Evolutionary conservation across 805 yeast species (phyloP).

Genomic region (Metschnikowia koreensis): DNA sequence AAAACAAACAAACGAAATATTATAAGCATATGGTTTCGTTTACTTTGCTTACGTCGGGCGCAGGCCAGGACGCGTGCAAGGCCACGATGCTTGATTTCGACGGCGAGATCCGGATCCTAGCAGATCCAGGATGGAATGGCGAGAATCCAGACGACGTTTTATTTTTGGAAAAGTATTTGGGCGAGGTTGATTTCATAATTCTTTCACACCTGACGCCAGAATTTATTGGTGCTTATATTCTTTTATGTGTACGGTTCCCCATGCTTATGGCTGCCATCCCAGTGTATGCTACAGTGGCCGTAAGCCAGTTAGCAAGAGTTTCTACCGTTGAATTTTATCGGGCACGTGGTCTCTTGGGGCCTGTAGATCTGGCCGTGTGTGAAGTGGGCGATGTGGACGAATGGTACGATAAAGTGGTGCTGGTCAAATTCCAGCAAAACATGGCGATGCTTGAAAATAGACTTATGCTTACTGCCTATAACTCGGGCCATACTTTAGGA

Average conservation of each 20-base stretch:
- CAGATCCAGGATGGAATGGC: conserved; percentile 80
- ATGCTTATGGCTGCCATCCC: conserved; percentile 60
- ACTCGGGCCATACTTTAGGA: conserved; percentile 91
- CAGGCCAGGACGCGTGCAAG: conserved; percentile 27
- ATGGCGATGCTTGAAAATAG: conserved; percentile 63
- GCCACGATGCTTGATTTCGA: conserved; percentile 61
- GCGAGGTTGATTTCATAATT: conserved; percentile 61
- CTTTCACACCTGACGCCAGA: conserved; percentile 85
- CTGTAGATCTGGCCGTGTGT: conserved; percentile 52
- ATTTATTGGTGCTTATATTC: conserved; percentile 76
- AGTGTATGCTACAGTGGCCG: conserved; percentile 87
- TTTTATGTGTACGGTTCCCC: conserved; percentile 58
- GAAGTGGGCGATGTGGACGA: conserved; percentile 76
- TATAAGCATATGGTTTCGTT: conserved; percentile 34
- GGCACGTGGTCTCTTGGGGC: conserved; percentile 72
- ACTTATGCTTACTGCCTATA: conserved; percentile 71
- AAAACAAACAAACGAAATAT: background rate
- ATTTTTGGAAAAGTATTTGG: conserved; percentile 34
- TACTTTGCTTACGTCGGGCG: conserved; percentile 28
- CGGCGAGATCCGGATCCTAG: conserved; percentile 49
- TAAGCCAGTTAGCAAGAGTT: conserved; percentile 79
- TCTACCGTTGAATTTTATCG: conserved; percentile 83
- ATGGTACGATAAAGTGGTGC: conserved; percentile 66
- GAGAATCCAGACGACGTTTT: conserved; percentile 29
- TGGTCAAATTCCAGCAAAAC: conserved; percentile 79